Evolutionary conservation across 345 rosid species (phyloP).

Genomic region (Eucalyptus tenuipes): DNA sequence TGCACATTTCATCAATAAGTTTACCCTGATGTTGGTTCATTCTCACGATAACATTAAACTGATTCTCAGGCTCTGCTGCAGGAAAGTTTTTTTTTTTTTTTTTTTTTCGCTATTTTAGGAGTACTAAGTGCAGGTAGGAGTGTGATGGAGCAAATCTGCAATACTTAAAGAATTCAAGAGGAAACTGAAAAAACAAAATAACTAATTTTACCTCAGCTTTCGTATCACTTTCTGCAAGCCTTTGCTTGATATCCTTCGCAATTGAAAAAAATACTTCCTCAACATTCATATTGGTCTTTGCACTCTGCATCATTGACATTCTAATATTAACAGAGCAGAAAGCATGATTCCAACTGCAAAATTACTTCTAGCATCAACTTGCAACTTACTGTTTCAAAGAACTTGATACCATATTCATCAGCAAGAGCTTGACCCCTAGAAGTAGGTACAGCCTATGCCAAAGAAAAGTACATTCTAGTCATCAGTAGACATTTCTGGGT

Average conservation of each 20-base stretch:
- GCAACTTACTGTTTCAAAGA: slow-evolving; percentile 61
- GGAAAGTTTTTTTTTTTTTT: background rate
- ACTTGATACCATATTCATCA: slow-evolving; percentile 72
- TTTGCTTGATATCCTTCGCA: slow-evolving; percentile 41
- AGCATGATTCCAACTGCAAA: background rate
- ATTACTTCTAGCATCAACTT: background rate
- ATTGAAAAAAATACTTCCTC: slow-evolving; percentile 60
- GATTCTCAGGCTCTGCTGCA: background rate
- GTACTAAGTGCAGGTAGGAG: background rate
- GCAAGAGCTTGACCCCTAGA: slow-evolving; percentile 84
- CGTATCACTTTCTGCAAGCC: slow-evolving; percentile 43
- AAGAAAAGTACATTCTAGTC: background rate
- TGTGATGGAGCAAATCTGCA: background rate
- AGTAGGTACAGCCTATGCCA: slow-evolving; percentile 57
- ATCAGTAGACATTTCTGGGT: background rate
- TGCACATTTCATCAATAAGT: background rate
- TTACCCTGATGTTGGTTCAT: background rate
- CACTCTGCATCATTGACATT: slow-evolving; percentile 24
- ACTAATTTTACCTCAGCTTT: slow-evolving; percentile 25
- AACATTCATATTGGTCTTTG: slow-evolving; percentile 49
- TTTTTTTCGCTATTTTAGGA: background rate
- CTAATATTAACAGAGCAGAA: background rate
- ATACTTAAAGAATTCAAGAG: background rate
- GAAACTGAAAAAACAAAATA: background rate
- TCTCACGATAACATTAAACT: background rate